A percentile compares a stretch with the other conserved stretches of the same genome.
phyloP scores from a whole-genome alignment of 2,329 filamentous ascomycete genomes.

The Fusarium torreyae region DNA sequence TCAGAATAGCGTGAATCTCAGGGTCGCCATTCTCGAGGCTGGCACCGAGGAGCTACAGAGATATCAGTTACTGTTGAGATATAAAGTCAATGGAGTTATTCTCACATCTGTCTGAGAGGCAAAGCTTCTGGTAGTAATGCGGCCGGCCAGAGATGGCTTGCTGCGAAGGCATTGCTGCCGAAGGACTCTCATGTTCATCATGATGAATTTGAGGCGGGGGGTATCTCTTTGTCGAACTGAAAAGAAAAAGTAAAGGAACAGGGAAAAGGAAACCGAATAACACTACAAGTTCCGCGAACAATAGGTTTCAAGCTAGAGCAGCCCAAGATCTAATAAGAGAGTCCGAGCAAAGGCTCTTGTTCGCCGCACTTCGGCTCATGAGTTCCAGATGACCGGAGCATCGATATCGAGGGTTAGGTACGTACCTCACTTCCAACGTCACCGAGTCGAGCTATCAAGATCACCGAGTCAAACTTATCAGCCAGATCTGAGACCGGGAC shows the following conservation, averaged over 20 bases:
- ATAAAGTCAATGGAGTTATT: rapidly evolving
- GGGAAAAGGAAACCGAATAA: constrained; percentile 1
- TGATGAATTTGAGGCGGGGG: constrained; percentile 28
- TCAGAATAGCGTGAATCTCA: constrained; percentile 84
- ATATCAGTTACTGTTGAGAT: constrained; percentile 15
- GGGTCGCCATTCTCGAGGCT: constrained; percentile 86
- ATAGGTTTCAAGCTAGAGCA: constrained; percentile 22
- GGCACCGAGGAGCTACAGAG: constrained; percentile 79
- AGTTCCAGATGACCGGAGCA: constrained; percentile 35
- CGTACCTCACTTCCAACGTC: constrained; percentile 29
- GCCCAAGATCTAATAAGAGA: constrained; percentile 40
- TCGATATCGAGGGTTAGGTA: constrained; percentile 16
- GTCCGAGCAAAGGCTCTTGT: constrained; percentile 8
- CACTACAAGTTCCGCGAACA: neutral
- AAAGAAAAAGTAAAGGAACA: constrained; percentile 7
- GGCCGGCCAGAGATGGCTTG: constrained; percentile 44
- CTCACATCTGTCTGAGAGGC: constrained; percentile 47
- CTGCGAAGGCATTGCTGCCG: constrained; percentile 46
- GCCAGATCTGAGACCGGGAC: constrained; percentile 7
- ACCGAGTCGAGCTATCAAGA: constrained; percentile 22
- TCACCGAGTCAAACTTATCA: constrained; percentile 38
- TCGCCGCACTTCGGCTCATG: constrained; percentile 41
- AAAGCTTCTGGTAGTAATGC: constrained; percentile 39
- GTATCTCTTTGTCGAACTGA: constrained; percentile 8
- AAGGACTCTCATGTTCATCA: constrained; percentile 47